Conservation (phyloP, 176 grass and related monocot species). For the Panicum miliaceum region DNA sequence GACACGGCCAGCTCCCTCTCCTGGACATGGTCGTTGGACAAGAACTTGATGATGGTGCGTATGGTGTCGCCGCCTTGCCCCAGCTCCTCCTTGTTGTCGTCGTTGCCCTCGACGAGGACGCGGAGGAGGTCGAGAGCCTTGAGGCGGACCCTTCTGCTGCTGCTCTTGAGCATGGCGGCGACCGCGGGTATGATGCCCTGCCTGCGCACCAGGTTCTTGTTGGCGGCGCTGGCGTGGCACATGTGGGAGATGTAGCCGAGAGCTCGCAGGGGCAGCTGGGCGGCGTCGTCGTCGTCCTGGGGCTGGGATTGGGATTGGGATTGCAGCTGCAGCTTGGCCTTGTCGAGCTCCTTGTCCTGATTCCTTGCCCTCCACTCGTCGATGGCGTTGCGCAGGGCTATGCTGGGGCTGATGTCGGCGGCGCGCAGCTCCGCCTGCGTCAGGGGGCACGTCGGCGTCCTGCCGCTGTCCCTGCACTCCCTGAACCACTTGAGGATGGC, state of each 20-base stretch:
- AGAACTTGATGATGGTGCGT: slow-evolving; percentile 76
- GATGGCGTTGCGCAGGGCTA: slow-evolving; percentile 78
- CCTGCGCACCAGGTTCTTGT: slow-evolving; percentile 53
- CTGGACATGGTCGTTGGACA: slow-evolving; percentile 66
- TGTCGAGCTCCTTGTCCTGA: slow-evolving; percentile 71
- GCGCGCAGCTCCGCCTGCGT: slow-evolving; percentile 64
- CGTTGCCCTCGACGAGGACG: slow-evolving; percentile 50
- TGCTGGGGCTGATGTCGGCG: slow-evolving; percentile 62
- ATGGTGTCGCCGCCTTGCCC: slow-evolving; percentile 77
- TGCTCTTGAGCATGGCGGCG: slow-evolving; percentile 60
- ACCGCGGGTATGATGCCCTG: slow-evolving; percentile 45
- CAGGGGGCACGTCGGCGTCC: slow-evolving; percentile 69
- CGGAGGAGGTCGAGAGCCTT: slow-evolving; percentile 53
- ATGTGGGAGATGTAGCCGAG: slow-evolving; percentile 47
- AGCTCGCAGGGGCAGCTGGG: slow-evolving; percentile 39
- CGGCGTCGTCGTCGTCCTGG: slow-evolving; percentile 21
- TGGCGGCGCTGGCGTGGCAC: slow-evolving; percentile 42
- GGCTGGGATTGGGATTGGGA: too few species aligned
- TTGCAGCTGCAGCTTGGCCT: slow-evolving; percentile 19
- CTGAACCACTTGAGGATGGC: slow-evolving; percentile 92
- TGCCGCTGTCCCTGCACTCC: slow-evolving; percentile 75
- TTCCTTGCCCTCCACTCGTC: slow-evolving; percentile 80
- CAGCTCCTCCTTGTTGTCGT: slow-evolving; percentile 66
- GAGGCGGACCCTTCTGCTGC: slow-evolving; percentile 62
- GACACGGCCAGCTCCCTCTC: slow-evolving; percentile 77